phyloP scores from a whole-genome alignment of 257 asterid genomes.

The Craterostigma plantagineum region DNA sequence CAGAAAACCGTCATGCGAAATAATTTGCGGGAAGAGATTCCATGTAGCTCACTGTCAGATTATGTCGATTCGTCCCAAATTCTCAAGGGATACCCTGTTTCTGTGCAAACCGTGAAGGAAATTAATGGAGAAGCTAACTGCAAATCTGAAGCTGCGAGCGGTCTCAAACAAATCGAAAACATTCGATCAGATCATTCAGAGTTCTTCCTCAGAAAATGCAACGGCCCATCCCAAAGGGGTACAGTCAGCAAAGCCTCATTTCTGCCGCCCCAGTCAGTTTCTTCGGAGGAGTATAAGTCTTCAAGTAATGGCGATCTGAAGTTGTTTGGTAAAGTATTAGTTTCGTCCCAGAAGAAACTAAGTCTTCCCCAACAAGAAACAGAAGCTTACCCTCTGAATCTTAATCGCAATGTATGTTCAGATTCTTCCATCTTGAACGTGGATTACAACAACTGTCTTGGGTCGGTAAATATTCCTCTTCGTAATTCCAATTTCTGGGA shows the following conservation, averaged over 20 bases:
- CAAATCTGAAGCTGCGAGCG: conserved; percentile 17
- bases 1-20: conserved; percentile 13
- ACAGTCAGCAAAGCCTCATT: too few species aligned
- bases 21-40: conserved; percentile 19
- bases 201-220: conserved; percentile 35
- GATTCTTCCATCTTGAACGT: conserved; percentile 27
- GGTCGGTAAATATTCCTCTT: conserved; percentile 26
- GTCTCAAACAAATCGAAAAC: conserved; percentile 18
- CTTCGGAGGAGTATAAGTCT: conserved; percentile 40
- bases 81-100: conserved; percentile 31
- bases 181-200: conserved; percentile 13
- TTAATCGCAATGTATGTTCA: conserved; percentile 20
- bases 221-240: conserved; percentile 21
- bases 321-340: conserved; percentile 76
- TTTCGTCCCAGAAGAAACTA: conserved; percentile 36
- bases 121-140: conserved; percentile 20
- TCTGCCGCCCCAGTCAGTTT: too few species aligned
- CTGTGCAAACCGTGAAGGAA: conserved; percentile 26
- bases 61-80: conserved; percentile 27
- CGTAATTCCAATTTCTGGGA: conserved; percentile 43
- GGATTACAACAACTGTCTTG: conserved; percentile 18
- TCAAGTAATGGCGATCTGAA: conserved; percentile 62
- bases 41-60: conserved; percentile 18
- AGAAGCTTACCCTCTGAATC: conserved; percentile 17
- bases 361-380: conserved; percentile 13